Evolutionary conservation across 768 basidiomycete genomes (phyloP).

Genomic region (Tephrocybe sp.): DNA sequence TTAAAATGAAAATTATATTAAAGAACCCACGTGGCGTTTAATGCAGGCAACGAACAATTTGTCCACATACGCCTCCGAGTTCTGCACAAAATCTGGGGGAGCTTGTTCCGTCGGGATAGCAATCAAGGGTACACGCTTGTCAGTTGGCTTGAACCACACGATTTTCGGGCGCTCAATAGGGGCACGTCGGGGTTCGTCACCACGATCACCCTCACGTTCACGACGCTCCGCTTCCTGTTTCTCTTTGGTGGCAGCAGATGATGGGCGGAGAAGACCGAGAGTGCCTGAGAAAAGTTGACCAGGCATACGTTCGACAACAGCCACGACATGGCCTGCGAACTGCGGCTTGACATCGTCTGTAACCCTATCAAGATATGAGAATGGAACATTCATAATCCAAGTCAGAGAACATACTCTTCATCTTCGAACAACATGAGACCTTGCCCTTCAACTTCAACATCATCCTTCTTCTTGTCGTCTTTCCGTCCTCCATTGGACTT

Average conservation of each 20-base stretch:
- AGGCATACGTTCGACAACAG: slow-evolving; percentile 99
- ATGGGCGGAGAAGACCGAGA: slow-evolving; percentile 91
- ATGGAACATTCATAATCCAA: no score
- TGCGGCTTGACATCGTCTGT: slow-evolving; percentile 98
- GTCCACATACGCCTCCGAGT: slow-evolving; percentile 87
- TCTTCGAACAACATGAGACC: slow-evolving; percentile 96
- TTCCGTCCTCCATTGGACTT: slow-evolving; percentile 75
- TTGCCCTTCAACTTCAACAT: slow-evolving; percentile 99
- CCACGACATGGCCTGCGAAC: slow-evolving; percentile 98
- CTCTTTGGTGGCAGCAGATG: slow-evolving; percentile 96
- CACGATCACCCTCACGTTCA: slow-evolving; percentile 93
- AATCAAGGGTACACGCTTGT: slow-evolving; percentile 97
- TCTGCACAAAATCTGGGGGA: slow-evolving; percentile 93
- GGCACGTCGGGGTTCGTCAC: slow-evolving; percentile 76
- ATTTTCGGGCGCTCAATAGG: slow-evolving; percentile 95
- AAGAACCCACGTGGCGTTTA: slow-evolving; percentile 84
- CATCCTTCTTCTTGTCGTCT: slow-evolving; percentile 99
- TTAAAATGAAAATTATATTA: slow-evolving; percentile 3
- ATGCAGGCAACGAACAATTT: slow-evolving; percentile 97
- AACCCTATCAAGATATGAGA: slow-evolving; percentile 51
- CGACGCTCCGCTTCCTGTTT: slow-evolving; percentile 98
- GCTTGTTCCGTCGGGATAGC: slow-evolving; percentile 99
- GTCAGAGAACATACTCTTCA: slow-evolving; percentile 77
- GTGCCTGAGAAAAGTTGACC: slow-evolving; percentile 98
- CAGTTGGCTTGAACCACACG: slow-evolving; percentile 99